These are phyloP conservation scores for Salix viminalis DNA, from an alignment of 345 rosid genomes.

Conservation along the genomic window DNA sequence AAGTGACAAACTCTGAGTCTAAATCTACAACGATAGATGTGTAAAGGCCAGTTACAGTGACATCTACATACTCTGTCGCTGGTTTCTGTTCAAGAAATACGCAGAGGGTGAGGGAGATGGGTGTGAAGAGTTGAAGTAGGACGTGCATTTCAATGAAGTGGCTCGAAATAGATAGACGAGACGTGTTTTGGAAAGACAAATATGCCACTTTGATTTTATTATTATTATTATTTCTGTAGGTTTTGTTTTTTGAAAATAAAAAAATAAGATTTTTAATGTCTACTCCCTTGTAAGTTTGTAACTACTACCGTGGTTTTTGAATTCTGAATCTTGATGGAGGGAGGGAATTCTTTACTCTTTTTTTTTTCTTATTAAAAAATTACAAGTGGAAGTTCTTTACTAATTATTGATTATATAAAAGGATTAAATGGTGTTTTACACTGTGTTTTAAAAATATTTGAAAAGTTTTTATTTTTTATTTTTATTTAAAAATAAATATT, in stretches of 20 bases:
- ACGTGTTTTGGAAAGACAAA: conserved; percentile 5
- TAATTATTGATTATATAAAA: too few relatives aligned
- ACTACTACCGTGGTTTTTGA: background rate
- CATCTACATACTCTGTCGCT: background rate
- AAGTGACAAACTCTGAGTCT: conserved; percentile 18
- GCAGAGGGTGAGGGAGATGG: conserved; percentile 1
- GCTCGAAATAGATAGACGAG: conserved; percentile 15
- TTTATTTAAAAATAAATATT: too few relatives aligned
- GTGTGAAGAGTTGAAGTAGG: conserved; percentile 1
- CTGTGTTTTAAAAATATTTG: too few relatives aligned
- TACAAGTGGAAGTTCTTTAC: background rate
- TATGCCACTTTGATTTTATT: conserved; percentile 11
- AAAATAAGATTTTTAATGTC: too few relatives aligned
- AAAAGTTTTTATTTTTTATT: too few relatives aligned
- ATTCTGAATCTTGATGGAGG: conserved; percentile 8
- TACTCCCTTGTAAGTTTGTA: background rate
- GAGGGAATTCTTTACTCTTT: background rate
- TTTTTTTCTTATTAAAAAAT: background rate
- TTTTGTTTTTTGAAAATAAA: too few relatives aligned
- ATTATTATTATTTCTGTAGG: too few relatives aligned
- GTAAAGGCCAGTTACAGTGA: conserved; percentile 8
- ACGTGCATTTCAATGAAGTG: conserved; percentile 24
- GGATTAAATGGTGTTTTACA: too few relatives aligned
- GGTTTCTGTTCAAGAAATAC: conserved; percentile 10
- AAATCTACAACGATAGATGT: conserved; percentile 12